Base-by-base conservation (phyloP, 495 filamentous ascomycete species). In the Parmelia sp. region DNA sequence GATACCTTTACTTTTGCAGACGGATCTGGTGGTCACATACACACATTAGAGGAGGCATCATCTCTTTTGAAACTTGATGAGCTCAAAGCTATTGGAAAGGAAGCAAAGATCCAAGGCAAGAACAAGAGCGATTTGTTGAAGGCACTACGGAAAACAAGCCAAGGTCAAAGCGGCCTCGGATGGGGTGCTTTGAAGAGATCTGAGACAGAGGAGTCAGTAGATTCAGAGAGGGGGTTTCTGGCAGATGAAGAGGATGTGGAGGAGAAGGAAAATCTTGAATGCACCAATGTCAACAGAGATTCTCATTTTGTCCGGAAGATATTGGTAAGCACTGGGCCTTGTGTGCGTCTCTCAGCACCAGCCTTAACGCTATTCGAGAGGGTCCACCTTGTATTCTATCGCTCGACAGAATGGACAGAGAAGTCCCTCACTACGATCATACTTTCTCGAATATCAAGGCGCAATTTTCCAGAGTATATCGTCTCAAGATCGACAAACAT, bases 361-460 rank as follows among this genome's bases (percentile, higher is more conserved):
- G 82, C 86, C n/a, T 83, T 90, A 62, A 88, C 85, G 64, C 82
- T 98, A 7, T 98, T 98, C 69, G 92, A 96, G 71, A 84, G 94
- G 37, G 90, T 97, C 2, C 93, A 97, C 75, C 76, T 98, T 10
- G 92, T 98, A 58, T 97, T 96, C 72, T 97, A 97, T 71, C 82
- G 92, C 37, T 97, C 92, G 35, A 96, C 92, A 0, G 92, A 96
- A 72, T 97, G 93, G 92, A 94, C 92, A 0, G 94, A 97, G 69
- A 97, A 96, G 69, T 96, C 93, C 15, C 82, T 98, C 4, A 96
- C 90, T 3, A 93, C 92, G 4, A 93, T 97, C 65, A 96, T 98
- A 63, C 84, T 98, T 15, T 90, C 94, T 19, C 90, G 91, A 61
- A 94, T 92, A 35, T 87, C 90, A 10, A 84, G 85, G 56, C 84